Percentiles rank a stretch among this genome's conserved stretches.
phyloP scores from a whole-genome alignment of 2,329 filamentous ascomycete species.

The Fusarium sp. region DNA sequence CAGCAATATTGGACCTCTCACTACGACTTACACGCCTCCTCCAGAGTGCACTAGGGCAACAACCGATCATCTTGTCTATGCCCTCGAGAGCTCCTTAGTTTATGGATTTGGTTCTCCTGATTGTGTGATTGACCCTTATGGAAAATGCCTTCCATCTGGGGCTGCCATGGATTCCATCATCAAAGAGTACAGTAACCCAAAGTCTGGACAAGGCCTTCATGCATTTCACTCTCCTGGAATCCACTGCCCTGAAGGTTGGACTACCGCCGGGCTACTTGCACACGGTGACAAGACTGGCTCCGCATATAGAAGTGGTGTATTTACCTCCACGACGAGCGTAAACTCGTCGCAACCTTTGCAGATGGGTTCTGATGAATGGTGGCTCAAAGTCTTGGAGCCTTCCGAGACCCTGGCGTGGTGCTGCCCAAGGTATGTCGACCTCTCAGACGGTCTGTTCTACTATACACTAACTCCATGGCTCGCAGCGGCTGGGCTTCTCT shows the following conservation, averaged over 20 bases:
- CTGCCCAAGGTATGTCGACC: conserved; percentile 30
- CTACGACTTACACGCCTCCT: conserved; percentile 43
- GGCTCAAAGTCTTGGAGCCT: conserved; percentile 7
- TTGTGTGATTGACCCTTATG: conserved; percentile 2
- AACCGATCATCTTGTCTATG: conserved; percentile 4
- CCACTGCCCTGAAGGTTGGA: conserved; percentile 38
- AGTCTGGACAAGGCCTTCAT: conserved; percentile 12
- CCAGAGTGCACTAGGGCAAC: conserved; percentile 31
- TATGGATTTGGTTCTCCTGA: background rate
- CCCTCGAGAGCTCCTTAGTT: background rate
- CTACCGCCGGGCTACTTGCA: conserved; percentile 32
- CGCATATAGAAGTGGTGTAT: conserved; percentile 5
- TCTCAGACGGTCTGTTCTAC: background rate
- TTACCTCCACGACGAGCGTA: background rate
- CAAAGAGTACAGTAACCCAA: background rate
- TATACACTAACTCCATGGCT: background rate
- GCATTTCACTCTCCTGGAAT: conserved; percentile 39
- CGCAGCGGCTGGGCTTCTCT: conserved; percentile 22
- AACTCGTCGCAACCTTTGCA: background rate
- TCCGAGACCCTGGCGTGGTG: conserved; percentile 37
- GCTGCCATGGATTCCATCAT: conserved; percentile 13
- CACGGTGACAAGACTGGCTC: background rate
- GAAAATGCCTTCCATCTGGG: conserved; percentile 38
- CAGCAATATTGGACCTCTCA: conserved; percentile 45
- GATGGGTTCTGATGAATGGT: background rate